phyloP scores from a whole-genome alignment of 495 filamentous ascomycete genomes.

The Diplogelasinospora grovesii region DNA sequence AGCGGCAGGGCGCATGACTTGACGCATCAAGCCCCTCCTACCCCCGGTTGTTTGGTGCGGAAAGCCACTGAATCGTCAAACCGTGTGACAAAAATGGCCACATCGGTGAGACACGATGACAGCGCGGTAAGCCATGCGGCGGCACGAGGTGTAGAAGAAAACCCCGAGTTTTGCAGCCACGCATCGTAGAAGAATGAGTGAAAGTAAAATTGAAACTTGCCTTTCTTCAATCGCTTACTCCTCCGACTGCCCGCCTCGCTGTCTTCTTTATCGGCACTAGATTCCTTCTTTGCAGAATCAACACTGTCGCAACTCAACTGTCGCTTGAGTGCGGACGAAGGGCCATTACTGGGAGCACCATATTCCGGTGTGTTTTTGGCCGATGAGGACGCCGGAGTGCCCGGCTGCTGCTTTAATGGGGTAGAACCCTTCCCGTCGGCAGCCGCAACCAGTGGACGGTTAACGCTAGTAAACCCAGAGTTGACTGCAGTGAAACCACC shows the following conservation, averaged over 20 bases:
- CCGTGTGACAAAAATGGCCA: not conserved
- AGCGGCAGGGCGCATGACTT: constrained; percentile 7
- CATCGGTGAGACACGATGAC: not conserved
- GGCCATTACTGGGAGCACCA: constrained; percentile 44
- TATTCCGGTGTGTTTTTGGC: constrained; percentile 55
- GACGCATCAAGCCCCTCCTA: not conserved
- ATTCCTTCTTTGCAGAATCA: constrained; percentile 49
- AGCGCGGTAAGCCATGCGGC: too few relatives aligned
- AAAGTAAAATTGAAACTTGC: constrained; percentile 39
- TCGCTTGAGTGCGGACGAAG: constrained; percentile 66
- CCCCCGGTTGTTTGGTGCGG: not conserved
- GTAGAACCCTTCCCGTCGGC: constrained; percentile 32
- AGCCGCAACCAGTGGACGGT: constrained; percentile 39
- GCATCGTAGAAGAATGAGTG: not conserved
- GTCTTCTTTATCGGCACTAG: constrained; percentile 56
- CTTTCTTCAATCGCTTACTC: constrained; percentile 92
- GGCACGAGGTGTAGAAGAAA: too few relatives aligned
- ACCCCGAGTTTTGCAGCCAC: too few relatives aligned
- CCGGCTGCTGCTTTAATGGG: constrained; percentile 36
- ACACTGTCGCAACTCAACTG: constrained; percentile 71
- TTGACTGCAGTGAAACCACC: constrained; percentile 41
- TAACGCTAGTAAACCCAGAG: constrained; percentile 72
- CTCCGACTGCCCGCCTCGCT: constrained; percentile 70
- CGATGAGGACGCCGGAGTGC: constrained; percentile 44
- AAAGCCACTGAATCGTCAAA: not conserved